phyloP scores from a whole-genome alignment of 2,329 filamentous ascomycete genomes.

The Aciculosporium take region DNA sequence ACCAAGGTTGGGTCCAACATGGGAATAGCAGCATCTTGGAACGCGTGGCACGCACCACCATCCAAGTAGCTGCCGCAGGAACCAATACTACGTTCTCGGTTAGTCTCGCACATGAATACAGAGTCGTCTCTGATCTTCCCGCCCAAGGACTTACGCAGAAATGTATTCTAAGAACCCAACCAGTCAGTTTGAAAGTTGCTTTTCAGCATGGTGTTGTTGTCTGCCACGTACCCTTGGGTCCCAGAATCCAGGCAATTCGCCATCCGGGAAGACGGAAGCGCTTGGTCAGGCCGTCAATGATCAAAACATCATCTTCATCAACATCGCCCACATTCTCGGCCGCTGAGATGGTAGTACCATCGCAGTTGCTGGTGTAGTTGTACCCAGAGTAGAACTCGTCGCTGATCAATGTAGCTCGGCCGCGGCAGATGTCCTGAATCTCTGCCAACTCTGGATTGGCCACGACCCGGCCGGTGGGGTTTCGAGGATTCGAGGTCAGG shows the following conservation, averaged over 20 bases:
- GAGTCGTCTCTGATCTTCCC: neutral
- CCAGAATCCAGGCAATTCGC: conserved; percentile 92
- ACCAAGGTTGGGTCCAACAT: conserved; percentile 87
- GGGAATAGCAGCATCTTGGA: conserved; percentile 82
- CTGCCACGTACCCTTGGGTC: conserved; percentile 51
- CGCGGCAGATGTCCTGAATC: conserved; percentile 87
- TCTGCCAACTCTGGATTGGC: conserved; percentile 71
- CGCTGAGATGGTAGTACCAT: conserved; percentile 76
- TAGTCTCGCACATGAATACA: conserved; percentile 1
- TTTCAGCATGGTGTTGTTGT: neutral
- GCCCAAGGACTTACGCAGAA: conserved; percentile 51
- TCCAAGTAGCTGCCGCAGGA: conserved; percentile 90
- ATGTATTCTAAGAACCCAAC: conserved; percentile 53
- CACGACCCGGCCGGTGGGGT: conserved; percentile 82
- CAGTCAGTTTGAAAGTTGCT: neutral
- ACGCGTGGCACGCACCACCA: conserved; percentile 84
- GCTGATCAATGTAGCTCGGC: conserved; percentile 80
- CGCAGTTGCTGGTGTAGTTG: conserved; percentile 87
- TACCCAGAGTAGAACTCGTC: conserved; percentile 96
- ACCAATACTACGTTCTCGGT: conserved; percentile 43
- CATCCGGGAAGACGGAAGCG: conserved; percentile 91
- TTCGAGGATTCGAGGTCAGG: conserved; percentile 86
- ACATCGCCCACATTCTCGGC: conserved; percentile 86
- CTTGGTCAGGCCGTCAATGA: conserved; percentile 93
- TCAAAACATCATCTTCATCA: conserved; percentile 77